Percentiles rank a stretch among this genome's conserved stretches.
Conservation (phyloP, 2,329 filamentous ascomycete genomes). For the Setomelanomma holmii region DNA sequence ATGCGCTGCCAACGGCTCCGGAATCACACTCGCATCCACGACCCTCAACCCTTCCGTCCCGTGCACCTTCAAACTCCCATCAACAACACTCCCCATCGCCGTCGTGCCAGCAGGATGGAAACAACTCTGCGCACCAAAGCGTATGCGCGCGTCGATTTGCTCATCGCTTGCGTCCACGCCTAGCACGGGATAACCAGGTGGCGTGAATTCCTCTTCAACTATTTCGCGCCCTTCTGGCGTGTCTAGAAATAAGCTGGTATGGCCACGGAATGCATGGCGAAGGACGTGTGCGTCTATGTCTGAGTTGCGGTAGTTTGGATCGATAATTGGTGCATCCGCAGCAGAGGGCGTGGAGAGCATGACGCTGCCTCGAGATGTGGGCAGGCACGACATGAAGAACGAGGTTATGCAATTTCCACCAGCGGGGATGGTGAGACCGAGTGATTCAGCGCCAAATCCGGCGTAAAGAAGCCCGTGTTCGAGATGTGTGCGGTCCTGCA, state of each 20-base stretch:
- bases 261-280: constrained; percentile 59
- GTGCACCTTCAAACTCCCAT: constrained; percentile 58
- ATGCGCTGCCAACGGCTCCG: constrained; percentile 29
- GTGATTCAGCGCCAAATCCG: constrained; percentile 14
- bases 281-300: constrained; percentile 54
- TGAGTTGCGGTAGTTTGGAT: constrained; percentile 61
- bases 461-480: constrained; percentile 26
- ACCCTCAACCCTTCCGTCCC: constrained; percentile 61
- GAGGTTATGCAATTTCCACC: constrained; percentile 30
- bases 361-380: constrained; percentile 55
- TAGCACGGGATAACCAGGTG: constrained; percentile 41
- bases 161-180: constrained; percentile 55
- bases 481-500: constrained; percentile 16
- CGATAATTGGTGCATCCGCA: constrained; percentile 55
- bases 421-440: constrained; percentile 22
- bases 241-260: constrained; percentile 49
- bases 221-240: constrained; percentile 55
- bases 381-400: constrained; percentile 27
- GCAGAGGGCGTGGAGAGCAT: constrained; percentile 58
- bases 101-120: constrained; percentile 67
- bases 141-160: constrained; percentile 58
- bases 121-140: constrained; percentile 51
- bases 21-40: constrained; percentile 38
- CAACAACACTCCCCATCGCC: constrained; percentile 62
- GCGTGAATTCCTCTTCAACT: constrained; percentile 51